A percentile compares a stretch with the other conserved stretches of the same genome.
Evolutionary conservation across 345 rosid genomes (phyloP).

Genomic region (Corchorus capsularis): DNA sequence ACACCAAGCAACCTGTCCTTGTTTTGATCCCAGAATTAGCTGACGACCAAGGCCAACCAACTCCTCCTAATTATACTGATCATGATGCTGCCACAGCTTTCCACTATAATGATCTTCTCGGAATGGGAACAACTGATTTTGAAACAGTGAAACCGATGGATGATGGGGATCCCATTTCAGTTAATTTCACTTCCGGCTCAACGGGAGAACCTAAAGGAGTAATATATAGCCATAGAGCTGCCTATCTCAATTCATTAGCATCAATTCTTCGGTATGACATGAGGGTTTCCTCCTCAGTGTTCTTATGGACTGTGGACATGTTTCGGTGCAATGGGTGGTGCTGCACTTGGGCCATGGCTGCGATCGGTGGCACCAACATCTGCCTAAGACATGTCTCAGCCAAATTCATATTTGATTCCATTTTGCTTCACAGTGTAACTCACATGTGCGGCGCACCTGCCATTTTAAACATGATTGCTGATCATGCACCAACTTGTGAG

Average conservation of each 20-base stretch:
- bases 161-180: slow-evolving; percentile 57
- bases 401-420: slow-evolving; percentile 36
- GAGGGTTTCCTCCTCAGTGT: slow-evolving; percentile 33
- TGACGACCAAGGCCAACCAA: slow-evolving; percentile 10
- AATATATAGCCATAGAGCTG: slow-evolving; percentile 54
- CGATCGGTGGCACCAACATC: slow-evolving; percentile 51
- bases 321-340: slow-evolving; percentile 80
- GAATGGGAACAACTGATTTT: slow-evolving; percentile 33
- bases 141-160: slow-evolving; percentile 28
- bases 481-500: neutral
- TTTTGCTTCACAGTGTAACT: slow-evolving; percentile 40
- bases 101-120: slow-evolving; percentile 37
- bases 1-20: slow-evolving; percentile 29
- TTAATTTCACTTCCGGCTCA: slow-evolving; percentile 61
- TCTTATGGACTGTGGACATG: slow-evolving; percentile 69
- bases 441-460: slow-evolving; percentile 51
- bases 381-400: slow-evolving; percentile 43
- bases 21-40: slow-evolving; percentile 33
- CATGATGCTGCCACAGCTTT: neutral
- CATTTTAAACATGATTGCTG: slow-evolving; percentile 43
- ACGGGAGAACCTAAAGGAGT: slow-evolving; percentile 63
- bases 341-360: slow-evolving; percentile 58
- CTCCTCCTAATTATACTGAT: neutral
- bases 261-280: slow-evolving; percentile 34
- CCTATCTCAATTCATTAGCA: slow-evolving; percentile 54